Evolutionary conservation across 1,139 yeast species (phyloP).

Genomic region (Sugiyamaella xylanicola): DNA sequence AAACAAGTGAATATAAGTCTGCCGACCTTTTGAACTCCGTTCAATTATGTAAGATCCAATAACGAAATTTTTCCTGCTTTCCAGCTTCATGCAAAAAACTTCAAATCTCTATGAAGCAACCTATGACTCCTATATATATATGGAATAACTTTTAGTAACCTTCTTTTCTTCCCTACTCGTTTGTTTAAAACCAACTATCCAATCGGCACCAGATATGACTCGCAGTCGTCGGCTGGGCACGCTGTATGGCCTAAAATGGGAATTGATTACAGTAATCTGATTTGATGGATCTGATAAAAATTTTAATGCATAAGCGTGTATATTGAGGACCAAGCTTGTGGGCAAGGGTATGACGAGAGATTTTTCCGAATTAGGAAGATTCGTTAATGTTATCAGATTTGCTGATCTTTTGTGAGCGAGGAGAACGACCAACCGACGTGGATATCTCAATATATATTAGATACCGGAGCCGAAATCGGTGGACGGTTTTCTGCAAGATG

Average conservation of each 20-base stretch:
- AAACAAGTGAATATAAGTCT: too few relatives aligned
- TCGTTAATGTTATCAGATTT: slow-evolving; percentile 23
- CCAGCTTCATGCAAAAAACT: background rate
- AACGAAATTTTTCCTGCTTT: background rate
- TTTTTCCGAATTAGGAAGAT: slow-evolving; percentile 12
- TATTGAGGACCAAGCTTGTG: slow-evolving; percentile 10
- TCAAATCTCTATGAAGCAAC: background rate
- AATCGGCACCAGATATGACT: slow-evolving; percentile 3
- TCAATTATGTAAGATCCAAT: background rate
- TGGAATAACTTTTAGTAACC: background rate
- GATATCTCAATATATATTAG: background rate
- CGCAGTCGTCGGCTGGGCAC: background rate
- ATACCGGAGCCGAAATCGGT: slow-evolving; percentile 17
- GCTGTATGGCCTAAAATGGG: slow-evolving; percentile 7
- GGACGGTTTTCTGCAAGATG: background rate
- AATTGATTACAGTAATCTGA: slow-evolving; percentile 22
- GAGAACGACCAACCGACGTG: background rate
- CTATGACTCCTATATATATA: background rate
- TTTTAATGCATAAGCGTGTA: slow-evolving; percentile 19
- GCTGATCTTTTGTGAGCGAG: slow-evolving; percentile 8
- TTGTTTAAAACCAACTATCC: background rate
- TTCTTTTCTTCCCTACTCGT: background rate
- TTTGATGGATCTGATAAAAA: slow-evolving; percentile 27
- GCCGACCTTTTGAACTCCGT: too few relatives aligned
- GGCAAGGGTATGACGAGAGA: background rate